Evolutionary conservation across 306 rosid species (phyloP).

Genomic region (Pyrus bretschneideri): DNA sequence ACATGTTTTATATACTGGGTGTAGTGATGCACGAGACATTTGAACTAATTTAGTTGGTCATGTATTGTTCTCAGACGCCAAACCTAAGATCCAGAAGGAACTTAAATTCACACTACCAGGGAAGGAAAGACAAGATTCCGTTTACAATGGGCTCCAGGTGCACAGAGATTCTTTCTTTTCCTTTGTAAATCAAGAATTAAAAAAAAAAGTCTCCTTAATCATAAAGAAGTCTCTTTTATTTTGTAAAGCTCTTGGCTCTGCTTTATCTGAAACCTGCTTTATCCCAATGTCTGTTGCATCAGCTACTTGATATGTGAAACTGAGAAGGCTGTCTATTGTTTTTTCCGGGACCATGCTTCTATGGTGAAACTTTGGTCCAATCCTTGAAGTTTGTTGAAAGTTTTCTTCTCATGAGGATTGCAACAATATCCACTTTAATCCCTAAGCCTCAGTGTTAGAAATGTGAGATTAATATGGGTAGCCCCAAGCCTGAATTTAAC

Average conservation of each 20-base stretch:
- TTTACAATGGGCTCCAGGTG: constrained; percentile 89
- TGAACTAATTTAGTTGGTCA: constrained; percentile 1
- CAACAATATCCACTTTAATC: neutral
- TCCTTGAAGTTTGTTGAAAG: neutral
- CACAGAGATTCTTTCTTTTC: constrained; percentile 8
- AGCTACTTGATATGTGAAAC: neutral
- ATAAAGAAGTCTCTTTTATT: no score
- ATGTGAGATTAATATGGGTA: neutral
- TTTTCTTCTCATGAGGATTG: neutral
- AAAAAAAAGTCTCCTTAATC: no score
- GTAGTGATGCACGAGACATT: constrained; percentile 1
- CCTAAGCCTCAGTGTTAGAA: neutral
- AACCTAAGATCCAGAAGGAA: constrained; percentile 30
- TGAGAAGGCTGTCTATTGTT: neutral
- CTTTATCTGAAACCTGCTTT: neutral
- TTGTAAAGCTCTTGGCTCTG: neutral
- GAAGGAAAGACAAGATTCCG: constrained; percentile 97
- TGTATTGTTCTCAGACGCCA: constrained; percentile 35
- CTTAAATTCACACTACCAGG: constrained; percentile 87
- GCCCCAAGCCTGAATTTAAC: neutral
- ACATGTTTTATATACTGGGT: neutral
- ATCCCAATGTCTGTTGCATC: neutral
- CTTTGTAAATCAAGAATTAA: neutral
- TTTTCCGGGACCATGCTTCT: neutral
- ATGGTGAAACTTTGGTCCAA: neutral